These are phyloP conservation scores for Achaetomium macrosporum DNA, from an alignment of 2,329 filamentous ascomycete species.

Conservation along the genomic window DNA sequence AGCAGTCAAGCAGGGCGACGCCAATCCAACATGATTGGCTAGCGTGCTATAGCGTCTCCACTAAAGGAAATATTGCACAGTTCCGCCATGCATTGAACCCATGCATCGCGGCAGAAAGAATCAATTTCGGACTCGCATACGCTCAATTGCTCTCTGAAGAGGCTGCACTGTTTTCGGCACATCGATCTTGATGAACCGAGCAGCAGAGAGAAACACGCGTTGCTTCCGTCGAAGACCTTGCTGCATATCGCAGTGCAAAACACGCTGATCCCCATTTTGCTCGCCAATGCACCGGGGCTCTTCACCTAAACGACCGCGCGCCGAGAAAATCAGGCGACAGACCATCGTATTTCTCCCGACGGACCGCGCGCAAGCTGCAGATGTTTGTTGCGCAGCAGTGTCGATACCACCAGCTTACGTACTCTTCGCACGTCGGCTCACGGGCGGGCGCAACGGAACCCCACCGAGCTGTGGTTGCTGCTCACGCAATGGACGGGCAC, in stretches of 20 bases:
- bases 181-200: not conserved
- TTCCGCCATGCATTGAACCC: not conserved
- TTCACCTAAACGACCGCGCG: not conserved
- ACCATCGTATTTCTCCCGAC: conserved; percentile 1
- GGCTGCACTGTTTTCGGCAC: not conserved
- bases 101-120: conserved; percentile 4
- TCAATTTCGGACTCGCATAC: conserved; percentile 3
- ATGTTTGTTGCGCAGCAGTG: conserved; percentile 1
- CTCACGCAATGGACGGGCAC: not conserved
- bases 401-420: not conserved
- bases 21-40: conserved; percentile 12
- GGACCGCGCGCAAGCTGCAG: conserved; percentile 2
- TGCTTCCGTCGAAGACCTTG: not conserved
- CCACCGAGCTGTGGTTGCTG: not conserved
- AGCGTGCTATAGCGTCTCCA: conserved; percentile 2
- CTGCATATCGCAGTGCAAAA: not conserved
- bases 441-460: not conserved
- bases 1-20: conserved; percentile 1
- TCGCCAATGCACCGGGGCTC: not conserved
- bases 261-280: conserved; percentile 10
- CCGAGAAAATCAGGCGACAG: conserved; percentile 8
- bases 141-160: not conserved
- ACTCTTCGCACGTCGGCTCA: not conserved
- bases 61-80: conserved; percentile 6
- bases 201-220: not conserved